phyloP scores from a whole-genome alignment of 164 flowering plant genomes.

The Macadamia integrifolia region DNA sequence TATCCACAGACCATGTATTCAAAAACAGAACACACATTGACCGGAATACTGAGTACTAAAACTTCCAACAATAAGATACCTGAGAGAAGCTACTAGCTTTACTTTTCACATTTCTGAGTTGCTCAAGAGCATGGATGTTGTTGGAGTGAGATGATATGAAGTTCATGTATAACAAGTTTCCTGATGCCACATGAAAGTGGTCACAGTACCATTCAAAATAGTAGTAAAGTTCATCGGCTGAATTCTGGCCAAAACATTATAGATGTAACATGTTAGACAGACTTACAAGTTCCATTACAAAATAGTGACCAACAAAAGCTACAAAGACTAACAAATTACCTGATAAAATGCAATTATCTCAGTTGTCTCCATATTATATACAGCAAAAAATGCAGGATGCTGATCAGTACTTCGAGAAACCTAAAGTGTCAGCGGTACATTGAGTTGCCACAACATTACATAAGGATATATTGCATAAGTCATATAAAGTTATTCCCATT shows the following conservation, averaged over 20 bases:
- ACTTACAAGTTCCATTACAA: neutral
- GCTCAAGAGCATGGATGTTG: slow-evolving; percentile 79
- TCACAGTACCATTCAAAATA: slow-evolving; percentile 84
- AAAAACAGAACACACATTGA: neutral
- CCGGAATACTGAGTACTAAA: neutral
- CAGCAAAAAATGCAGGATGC: slow-evolving; percentile 84
- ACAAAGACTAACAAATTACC: slow-evolving; percentile 32
- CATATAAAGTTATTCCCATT: neutral
- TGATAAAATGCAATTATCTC: slow-evolving; percentile 89
- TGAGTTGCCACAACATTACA: neutral
- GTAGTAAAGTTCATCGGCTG: slow-evolving; percentile 78
- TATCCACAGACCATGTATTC: neutral
- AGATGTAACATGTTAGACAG: slow-evolving; percentile 7
- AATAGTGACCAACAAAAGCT: neutral
- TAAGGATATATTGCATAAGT: neutral
- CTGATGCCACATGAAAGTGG: slow-evolving; percentile 64
- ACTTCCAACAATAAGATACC: slow-evolving; percentile 29
- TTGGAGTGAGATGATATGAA: slow-evolving; percentile 94
- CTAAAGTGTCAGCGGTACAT: slow-evolving; percentile 26
- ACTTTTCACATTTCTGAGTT: slow-evolving; percentile 49
- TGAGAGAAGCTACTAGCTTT: slow-evolving; percentile 61
- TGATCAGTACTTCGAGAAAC: slow-evolving; percentile 78
- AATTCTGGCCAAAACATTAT: slow-evolving; percentile 43
- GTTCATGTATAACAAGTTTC: slow-evolving; percentile 51
- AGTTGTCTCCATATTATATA: slow-evolving; percentile 96